These are phyloP conservation scores for Fragilaria crotonensis DNA, from an alignment of 108 stramenopile genomes.

Conservation along the genomic window DNA sequence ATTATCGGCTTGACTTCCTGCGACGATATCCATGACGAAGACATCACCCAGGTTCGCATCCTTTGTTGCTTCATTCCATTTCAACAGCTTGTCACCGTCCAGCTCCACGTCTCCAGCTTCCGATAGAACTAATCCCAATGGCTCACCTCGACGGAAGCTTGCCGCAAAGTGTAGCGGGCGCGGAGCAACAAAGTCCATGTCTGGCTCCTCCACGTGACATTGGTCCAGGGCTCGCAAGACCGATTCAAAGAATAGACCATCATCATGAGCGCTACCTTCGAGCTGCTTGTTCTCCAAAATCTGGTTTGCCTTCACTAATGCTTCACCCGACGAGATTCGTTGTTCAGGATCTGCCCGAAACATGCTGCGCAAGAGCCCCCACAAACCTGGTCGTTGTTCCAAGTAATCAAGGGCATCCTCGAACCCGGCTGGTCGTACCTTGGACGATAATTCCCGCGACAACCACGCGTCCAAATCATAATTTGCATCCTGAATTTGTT, in stretches of 20 bases:
- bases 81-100: conserved; percentile 15
- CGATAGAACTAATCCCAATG: conserved; percentile 58
- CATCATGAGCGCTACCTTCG: conserved; percentile 16
- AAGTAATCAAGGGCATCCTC: conserved; percentile 59
- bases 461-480: conserved; percentile 74
- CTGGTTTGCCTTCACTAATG: conserved; percentile 25
- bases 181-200: conserved; percentile 13
- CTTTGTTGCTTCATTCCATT: conserved; percentile 53
- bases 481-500: conserved; percentile 48
- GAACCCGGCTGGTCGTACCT: conserved; percentile 39
- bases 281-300: conserved; percentile 21
- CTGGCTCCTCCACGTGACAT: conserved; percentile 27
- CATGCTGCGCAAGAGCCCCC: conserved; percentile 53
- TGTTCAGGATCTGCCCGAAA: conserved; percentile 40
- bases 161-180: conserved; percentile 80
- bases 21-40: conserved; percentile 54
- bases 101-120: conserved; percentile 43
- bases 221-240: conserved; percentile 51
- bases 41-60: conserved; percentile 61
- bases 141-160: conserved; percentile 46
- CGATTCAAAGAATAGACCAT: conserved; percentile 43
- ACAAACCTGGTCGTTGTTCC: conserved; percentile 57
- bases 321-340: conserved; percentile 41
- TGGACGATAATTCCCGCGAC: conserved; percentile 29
- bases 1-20: conserved; percentile 49